Evolutionary conservation across 1,284 basidiomycete genomes (phyloP).

Genomic region (Neonothopanus nambi): DNA sequence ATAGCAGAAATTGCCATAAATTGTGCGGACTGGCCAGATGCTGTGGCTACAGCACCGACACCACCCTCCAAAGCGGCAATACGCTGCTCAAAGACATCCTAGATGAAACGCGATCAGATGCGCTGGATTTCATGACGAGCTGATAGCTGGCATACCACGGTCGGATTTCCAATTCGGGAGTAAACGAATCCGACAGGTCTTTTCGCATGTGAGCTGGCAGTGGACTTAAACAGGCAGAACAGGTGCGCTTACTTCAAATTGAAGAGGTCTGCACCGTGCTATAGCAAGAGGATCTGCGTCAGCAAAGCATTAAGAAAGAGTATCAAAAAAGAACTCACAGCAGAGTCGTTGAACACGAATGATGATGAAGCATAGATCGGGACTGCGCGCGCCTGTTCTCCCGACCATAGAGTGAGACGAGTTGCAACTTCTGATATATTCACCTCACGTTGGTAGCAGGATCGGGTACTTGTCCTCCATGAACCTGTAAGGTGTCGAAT

Average conservation of each 20-base stretch:
- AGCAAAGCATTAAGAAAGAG: too few species aligned
- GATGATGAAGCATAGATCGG: conserved; percentile 82
- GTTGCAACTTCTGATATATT: neutral
- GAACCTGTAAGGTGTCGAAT: conserved; percentile 83
- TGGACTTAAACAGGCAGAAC: neutral
- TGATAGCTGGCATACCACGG: conserved; percentile 54
- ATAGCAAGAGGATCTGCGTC: conserved; percentile 2
- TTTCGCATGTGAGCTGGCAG: neutral
- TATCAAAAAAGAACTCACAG: conserved; percentile 35
- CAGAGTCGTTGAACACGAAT: conserved; percentile 81
- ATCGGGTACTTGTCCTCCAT: conserved; percentile 79
- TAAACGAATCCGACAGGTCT: conserved; percentile 76
- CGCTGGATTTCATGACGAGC: neutral
- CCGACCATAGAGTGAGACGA: neutral
- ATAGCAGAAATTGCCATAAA: conserved; percentile 75
- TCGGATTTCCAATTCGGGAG: conserved; percentile 83
- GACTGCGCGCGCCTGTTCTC: conserved; percentile 61
- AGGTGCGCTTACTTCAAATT: conserved; percentile 52
- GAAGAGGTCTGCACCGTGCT: conserved; percentile 87
- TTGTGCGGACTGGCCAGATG: conserved; percentile 83
- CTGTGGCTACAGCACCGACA: conserved; percentile 74
- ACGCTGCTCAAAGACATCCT: conserved; percentile 85
- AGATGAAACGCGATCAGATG: neutral
- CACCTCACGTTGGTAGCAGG: conserved; percentile 53
- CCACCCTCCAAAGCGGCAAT: conserved; percentile 86